phyloP scores from a whole-genome alignment of 495 filamentous ascomycete genomes.

The Talaromyces wortmannii region DNA sequence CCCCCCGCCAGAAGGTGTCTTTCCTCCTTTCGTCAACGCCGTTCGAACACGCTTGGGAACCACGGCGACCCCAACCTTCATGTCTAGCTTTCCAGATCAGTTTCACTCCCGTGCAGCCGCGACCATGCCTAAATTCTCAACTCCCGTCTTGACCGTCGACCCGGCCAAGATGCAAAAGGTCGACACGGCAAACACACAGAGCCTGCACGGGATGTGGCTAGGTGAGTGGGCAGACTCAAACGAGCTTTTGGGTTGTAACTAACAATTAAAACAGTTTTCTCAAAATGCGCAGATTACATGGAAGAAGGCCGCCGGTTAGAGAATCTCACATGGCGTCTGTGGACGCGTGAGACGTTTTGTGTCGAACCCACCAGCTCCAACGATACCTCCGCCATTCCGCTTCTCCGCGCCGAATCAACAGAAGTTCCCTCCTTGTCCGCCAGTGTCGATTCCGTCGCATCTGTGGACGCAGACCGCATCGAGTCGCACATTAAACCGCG shows the following conservation, averaged over 20 bases:
- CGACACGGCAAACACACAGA: slow-evolving; percentile 85
- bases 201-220: slow-evolving; percentile 96
- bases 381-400: slow-evolving; percentile 34
- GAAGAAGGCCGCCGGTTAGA: slow-evolving; percentile 89
- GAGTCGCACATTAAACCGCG: slow-evolving; percentile 53
- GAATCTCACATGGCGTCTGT: slow-evolving; percentile 93
- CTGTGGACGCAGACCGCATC: slow-evolving; percentile 64
- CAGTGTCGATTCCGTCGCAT: slow-evolving; percentile 78
- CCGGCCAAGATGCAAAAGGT: slow-evolving; percentile 86
- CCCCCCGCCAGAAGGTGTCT: not conserved
- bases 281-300: slow-evolving; percentile 88
- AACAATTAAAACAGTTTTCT: slow-evolving; percentile 63
- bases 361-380: slow-evolving; percentile 61
- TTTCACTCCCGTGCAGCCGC: slow-evolving; percentile 1
- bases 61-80: slow-evolving; percentile 44
- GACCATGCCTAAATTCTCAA: slow-evolving; percentile 58
- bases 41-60: slow-evolving; percentile 46
- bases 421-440: slow-evolving; percentile 85
- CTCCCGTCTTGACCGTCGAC: slow-evolving; percentile 74
- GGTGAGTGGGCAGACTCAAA: slow-evolving; percentile 51
- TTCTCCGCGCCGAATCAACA: slow-evolving; percentile 33
- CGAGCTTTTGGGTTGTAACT: not conserved
- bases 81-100: slow-evolving; percentile 5
- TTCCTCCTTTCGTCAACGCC: slow-evolving; percentile 19
- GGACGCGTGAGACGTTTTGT: slow-evolving; percentile 95